Evolutionary conservation across 2,329 filamentous ascomycete species (phyloP).

Genomic region (Gaeumannomyces sp.): DNA sequence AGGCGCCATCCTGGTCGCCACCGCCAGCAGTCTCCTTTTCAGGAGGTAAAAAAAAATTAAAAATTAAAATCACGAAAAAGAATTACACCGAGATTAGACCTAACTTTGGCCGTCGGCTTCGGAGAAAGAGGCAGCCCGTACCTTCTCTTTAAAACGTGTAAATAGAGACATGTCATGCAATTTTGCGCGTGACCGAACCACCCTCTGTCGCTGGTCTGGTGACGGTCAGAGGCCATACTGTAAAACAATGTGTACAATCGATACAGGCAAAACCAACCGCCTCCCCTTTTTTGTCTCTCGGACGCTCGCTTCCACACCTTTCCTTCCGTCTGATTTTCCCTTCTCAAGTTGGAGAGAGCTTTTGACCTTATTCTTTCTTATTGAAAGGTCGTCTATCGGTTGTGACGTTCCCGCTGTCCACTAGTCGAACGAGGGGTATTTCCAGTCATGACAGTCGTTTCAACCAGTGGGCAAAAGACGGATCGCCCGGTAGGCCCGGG

Average conservation of each 20-base stretch:
- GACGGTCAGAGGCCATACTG: slow-evolving; percentile 8
- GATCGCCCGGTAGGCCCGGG: too few species aligned
- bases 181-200: neutral
- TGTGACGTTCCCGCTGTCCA: neutral
- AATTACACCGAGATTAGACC: neutral
- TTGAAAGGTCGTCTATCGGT: neutral
- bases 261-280: neutral
- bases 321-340: neutral
- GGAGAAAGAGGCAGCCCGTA: neutral
- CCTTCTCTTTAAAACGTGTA: neutral
- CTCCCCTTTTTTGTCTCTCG: neutral
- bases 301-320: neutral
- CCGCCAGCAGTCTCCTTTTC: slow-evolving; percentile 44
- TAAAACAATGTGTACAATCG: slow-evolving; percentile 4
- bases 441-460: neutral
- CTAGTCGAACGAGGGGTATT: neutral
- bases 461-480: neutral
- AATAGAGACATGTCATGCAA: neutral
- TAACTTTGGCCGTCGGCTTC: neutral
- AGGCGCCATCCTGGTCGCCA: slow-evolving; percentile 55
- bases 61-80: neutral
- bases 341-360: neutral
- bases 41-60: slow-evolving; percentile 23
- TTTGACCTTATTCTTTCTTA: neutral
- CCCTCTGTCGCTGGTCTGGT: slow-evolving; percentile 13